Evolutionary conservation across 208 protist genomes (phyloP), one percentile per base, ranked within the genome.

Genomic region (Leishmania martiniquensis): DNA sequence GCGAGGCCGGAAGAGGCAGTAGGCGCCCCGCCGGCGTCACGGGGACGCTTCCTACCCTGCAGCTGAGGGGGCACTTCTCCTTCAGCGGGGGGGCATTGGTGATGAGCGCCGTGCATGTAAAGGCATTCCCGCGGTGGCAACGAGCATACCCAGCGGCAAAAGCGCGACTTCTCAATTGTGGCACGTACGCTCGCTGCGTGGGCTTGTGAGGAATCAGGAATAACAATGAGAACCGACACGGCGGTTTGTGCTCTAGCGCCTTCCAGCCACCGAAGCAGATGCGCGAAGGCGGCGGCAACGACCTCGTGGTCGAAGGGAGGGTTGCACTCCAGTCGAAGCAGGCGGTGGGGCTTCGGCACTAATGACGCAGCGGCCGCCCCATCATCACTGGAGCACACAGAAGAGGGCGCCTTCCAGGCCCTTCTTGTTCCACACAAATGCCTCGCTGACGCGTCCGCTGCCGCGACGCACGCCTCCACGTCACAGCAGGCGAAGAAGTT

Each of bases 241-340:
- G 75, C 69, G 0, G 62, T 62, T 20, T 52, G 37, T 22, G 59
- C 6, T 5, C 67, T 6, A 29, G 73, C 34, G 34, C 15, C 52
- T 45, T 80, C 52, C 34, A 89, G 45, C 68, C 76, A 85, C 63
- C 49, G 17, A 66, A 85, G 72, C 12, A 84, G 78, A 55, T 84
- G 86, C 55, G 32, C 29, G 57, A 89, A 85, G 65, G 78, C 76
- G 6, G 83, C 78, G 3, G 79, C 83, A 47, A 89, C 81, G 20
- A 87, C 83, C 15, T 82, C 77, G 75, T 89, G 80, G 62, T 87
- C 75, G 62, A 89, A 87, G 1, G 86, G 86, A 25, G 86, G 86
- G 65, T 87, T 89, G 57, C 78, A 82, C 74, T 89, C 86, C 15
- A 87, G 49, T 9, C 77, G 68, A 29, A 87, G 34, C 10, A 79